Conservation (phyloP, 169 alveolate genomes). For the Plasmodium malariae region DNA sequence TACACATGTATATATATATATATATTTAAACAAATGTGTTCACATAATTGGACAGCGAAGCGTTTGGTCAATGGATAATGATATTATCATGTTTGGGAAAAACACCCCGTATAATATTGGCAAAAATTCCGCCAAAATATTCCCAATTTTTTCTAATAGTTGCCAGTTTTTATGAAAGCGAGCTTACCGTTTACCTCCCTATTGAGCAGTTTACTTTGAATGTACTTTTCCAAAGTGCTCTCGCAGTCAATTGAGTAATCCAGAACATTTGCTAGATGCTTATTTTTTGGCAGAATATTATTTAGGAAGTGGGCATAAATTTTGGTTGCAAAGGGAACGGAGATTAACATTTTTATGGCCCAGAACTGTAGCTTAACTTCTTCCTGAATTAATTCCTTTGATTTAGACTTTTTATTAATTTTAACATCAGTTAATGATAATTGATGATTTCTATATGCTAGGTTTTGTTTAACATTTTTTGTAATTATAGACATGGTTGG, state of each 20-base stretch:
- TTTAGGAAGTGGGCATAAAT: constrained; percentile 89
- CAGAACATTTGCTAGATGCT: constrained; percentile 79
- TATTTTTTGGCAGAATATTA: constrained; percentile 79
- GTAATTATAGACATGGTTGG: constrained; percentile 84
- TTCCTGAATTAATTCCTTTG: constrained; percentile 85
- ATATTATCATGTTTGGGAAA: no score
- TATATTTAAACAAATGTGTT: not conserved
- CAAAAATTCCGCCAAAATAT: no score
- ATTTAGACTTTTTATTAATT: constrained; percentile 83
- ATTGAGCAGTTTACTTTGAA: constrained; percentile 77
- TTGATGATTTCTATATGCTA: constrained; percentile 84
- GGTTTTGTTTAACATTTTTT: constrained; percentile 81
- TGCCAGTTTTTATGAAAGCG: not conserved
- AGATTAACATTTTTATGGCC: constrained; percentile 90
- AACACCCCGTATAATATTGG: no score
- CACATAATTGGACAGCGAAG: not conserved
- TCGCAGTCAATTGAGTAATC: constrained; percentile 77
- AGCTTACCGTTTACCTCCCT: constrained; percentile 58
- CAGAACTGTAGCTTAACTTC: constrained; percentile 91
- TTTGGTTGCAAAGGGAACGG: constrained; percentile 89
- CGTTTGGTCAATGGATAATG: no score
- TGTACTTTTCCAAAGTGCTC: constrained; percentile 77
- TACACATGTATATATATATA: constrained; percentile 8
- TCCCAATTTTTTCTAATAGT: no score
- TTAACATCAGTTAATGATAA: constrained; percentile 84